Base-by-base conservation (phyloP, 2,329 filamentous ascomycete genomes). In the Meredithiella fracta region DNA sequence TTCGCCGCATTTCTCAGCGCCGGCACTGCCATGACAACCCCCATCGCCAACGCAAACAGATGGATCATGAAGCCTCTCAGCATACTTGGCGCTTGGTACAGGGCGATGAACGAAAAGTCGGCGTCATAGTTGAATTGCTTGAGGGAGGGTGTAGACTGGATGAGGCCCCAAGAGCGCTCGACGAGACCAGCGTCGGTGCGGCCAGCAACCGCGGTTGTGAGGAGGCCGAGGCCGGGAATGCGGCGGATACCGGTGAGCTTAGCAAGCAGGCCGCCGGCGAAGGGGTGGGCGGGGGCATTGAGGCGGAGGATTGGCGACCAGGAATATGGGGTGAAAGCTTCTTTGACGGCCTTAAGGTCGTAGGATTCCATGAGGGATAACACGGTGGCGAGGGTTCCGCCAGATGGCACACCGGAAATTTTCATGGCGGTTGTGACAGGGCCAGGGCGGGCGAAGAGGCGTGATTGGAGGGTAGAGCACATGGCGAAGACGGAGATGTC, bases 371-470 rank as follows among this genome's bases (percentile, higher is more conserved):
- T 71, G 22, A 80, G 61, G 50, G 65, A 75, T 14, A 96, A 66
- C 3, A 81, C 70, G 0, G 87, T 89, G 34, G 78, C 73, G 3
- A 90, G 68, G 1, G 85, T 83, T 50, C 82, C 82, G n/a, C 81
- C 81, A 1, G 80, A 84, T 2, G 78, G 74, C 1, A 67, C 62
- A 25, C 69, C 65, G 70, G 64, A 67, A 17, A 75, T 67, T 58
- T 74, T 67, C 29, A 77, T 62, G 1, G 73, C 73, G 15, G 83
- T 65, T 1, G 75, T 72, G 15, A 80, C 76, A 58, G 82, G 76
- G 50, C 68, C 68, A 1, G 75, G 77, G 14, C 70, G 68, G 2
- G 71, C 71, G 17, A 70, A 69, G 22, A 80, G 65, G 55, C 74
- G 66, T 51, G 73, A 69, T 38, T 74, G 74, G 56, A 80, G 69